Conservation (phyloP, 2,329 filamentous ascomycete species). For the Neoascochyta sp. region DNA sequence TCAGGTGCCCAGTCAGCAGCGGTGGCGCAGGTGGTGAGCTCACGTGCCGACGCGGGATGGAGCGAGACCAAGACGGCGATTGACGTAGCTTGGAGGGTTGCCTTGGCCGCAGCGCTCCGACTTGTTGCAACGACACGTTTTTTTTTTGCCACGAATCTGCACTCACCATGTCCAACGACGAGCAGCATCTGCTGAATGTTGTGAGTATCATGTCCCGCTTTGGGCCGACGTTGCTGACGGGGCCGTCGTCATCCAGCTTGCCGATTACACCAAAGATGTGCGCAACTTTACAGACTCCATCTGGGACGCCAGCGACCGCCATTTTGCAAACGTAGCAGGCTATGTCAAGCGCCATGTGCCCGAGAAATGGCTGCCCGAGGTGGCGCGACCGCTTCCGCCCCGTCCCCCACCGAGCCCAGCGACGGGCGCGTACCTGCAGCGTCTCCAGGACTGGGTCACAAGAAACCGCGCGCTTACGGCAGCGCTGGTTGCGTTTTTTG, state of each 20-base stretch:
- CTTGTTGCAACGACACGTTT: constrained; percentile 1
- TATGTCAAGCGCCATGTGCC: constrained; percentile 66
- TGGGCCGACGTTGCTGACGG: constrained; percentile 14
- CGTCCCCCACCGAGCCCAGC: constrained; percentile 44
- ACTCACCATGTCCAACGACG: constrained; percentile 68
- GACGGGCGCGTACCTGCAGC: constrained; percentile 50
- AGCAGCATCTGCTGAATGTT: constrained; percentile 73
- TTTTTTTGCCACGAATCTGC: not conserved
- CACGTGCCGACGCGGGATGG: constrained; percentile 6
- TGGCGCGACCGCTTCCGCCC: constrained; percentile 58
- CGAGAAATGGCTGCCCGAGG: constrained; percentile 69
- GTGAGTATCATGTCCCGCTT: constrained; percentile 49
- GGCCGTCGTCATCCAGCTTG: constrained; percentile 47
- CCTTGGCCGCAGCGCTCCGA: constrained; percentile 1
- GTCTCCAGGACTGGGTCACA: constrained; percentile 66
- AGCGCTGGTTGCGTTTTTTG: constrained; percentile 65
- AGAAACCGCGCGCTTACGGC: constrained; percentile 71
- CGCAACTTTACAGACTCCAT: constrained; percentile 67
- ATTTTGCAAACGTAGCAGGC: constrained; percentile 72
- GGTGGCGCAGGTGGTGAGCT: constrained; percentile 12
- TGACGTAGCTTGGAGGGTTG: constrained; percentile 5
- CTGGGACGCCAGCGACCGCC: constrained; percentile 74
- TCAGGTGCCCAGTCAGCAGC: constrained; percentile 9
- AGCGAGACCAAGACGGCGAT: too few species aligned
- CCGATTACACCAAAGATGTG: constrained; percentile 62